Conservation (phyloP, 2,329 filamentous ascomycete species). For the Pseudogymnoascus sp. region DNA sequence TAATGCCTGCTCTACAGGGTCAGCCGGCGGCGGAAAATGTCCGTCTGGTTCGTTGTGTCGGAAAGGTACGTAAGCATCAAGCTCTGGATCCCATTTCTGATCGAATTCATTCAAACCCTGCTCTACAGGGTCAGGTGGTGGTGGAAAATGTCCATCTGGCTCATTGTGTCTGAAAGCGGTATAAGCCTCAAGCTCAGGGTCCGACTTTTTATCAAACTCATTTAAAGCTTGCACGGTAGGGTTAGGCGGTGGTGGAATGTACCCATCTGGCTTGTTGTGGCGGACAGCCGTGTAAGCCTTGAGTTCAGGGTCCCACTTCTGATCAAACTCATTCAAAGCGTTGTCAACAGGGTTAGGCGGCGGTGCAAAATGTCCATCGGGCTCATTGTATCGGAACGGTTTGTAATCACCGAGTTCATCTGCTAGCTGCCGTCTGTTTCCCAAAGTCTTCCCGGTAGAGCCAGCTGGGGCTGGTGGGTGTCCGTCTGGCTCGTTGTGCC, state of each 20-base stretch:
- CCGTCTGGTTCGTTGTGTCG: constrained; percentile 22
- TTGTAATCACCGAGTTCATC: constrained; percentile 28
- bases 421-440: constrained; percentile 12
- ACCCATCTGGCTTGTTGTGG: constrained; percentile 33
- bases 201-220: neutral
- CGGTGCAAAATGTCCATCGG: constrained; percentile 30
- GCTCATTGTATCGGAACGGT: constrained; percentile 31
- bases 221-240: constrained; percentile 31
- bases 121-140: constrained; percentile 11
- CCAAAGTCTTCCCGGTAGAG: constrained; percentile 30
- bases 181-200: constrained; percentile 21
- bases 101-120: constrained; percentile 10
- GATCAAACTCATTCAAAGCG: constrained; percentile 34
- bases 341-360: constrained; percentile 28
- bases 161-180: constrained; percentile 27
- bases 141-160: constrained; percentile 30
- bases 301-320: constrained; percentile 15
- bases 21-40: constrained; percentile 16
- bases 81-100: neutral
- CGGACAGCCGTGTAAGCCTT: constrained; percentile 22
- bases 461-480: constrained; percentile 22
- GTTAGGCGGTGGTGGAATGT: constrained; percentile 21
- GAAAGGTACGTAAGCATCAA: constrained; percentile 26
- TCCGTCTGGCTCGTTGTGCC: constrained; percentile 34
- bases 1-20: neutral